Percentiles rank a stretch among this genome's conserved stretches.
phyloP scores from a whole-genome alignment of 1,284 basidiomycete species.

The Coniferiporia weirii region DNA sequence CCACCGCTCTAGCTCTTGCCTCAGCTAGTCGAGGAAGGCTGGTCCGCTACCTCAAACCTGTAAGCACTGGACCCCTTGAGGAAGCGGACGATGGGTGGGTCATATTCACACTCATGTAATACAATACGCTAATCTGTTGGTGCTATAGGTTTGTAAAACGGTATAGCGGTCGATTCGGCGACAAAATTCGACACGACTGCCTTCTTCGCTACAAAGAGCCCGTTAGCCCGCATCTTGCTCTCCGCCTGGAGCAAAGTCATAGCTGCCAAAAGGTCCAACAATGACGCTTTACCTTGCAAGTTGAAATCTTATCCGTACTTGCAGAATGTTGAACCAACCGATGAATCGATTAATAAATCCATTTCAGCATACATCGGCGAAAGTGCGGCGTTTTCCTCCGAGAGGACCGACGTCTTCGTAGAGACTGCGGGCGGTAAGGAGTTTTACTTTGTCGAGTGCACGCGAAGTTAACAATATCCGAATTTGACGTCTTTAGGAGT shows the following conservation, averaged over 20 bases:
- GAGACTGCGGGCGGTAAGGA: constrained; percentile 91
- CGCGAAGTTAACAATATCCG: background rate
- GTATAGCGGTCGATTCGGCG: constrained; percentile 41
- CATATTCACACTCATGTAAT: background rate
- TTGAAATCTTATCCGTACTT: constrained; percentile 24
- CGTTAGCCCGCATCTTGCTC: constrained; percentile 91
- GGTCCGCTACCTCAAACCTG: constrained; percentile 86
- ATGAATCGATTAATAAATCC: constrained; percentile 65
- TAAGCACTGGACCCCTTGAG: constrained; percentile 78
- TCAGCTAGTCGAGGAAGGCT: constrained; percentile 48
- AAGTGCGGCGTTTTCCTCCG: constrained; percentile 35
- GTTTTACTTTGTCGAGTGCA: background rate
- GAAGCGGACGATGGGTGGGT: constrained; percentile 81
- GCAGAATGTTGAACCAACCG: constrained; percentile 38
- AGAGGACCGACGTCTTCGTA: constrained; percentile 68
- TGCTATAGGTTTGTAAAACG: constrained; percentile 62
- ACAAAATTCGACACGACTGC: constrained; percentile 60
- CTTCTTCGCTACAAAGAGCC: constrained; percentile 85
- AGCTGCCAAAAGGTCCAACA: constrained; percentile 7
- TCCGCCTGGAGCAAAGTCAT: constrained; percentile 39
- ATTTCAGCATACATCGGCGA: constrained; percentile 58
- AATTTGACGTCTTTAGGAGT: constrained; percentile 54
- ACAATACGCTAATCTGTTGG: constrained; percentile 4
- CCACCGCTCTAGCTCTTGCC: constrained; percentile 75
- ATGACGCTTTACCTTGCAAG: background rate